Evolutionary conservation across 1,139 yeast species (phyloP), one percentile per base, ranked within the genome.

Genomic region (Pneumocystis jirovecii): DNA sequence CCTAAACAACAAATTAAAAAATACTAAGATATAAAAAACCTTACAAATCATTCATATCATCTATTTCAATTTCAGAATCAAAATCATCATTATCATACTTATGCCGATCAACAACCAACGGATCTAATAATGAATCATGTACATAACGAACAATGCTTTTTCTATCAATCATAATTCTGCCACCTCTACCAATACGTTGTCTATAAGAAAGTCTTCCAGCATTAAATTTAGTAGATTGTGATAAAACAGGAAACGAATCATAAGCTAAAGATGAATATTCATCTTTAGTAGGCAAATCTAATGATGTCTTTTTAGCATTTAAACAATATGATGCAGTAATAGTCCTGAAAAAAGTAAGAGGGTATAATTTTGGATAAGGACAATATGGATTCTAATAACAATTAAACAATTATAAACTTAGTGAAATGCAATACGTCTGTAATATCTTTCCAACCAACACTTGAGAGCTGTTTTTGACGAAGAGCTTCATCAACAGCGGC

Each of bases 401-500:
- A 96, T 93, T 1, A 88, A 80, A 72, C 86, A 91, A 61, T 80
- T 78, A 61, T 83, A 76, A 68, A 85, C 88, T 66, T 87, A 76
- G 88, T 21, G 1, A 45, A n/a, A 19, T 6, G 25, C 12, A 50
- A 25, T 50, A 50, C 91, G 76, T 91, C 97, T 1, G 97, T 89
- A 66, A 88, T 81, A 73, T 93, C 93, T 70, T 87, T 82, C 83
- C 85, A 91, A 2, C 83, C 84, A 65, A 80, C 78, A 75, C 93
- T 97, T 66, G 81, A 83, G 65, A 83, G 83, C 67, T 82, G 83
- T 66, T 97, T 80, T 69, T 85, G 85, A 64, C 85, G 83, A 74
- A 93, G 80, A 74, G 89, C 88, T 70, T 89, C 96, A 70, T 85
- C 82, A 63, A 93, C 96, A 15, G 89, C 95, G 66, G 85, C 82